Base-by-base conservation (phyloP, 2,329 filamentous ascomycete species). In the Cryphonectria nitschkei region DNA sequence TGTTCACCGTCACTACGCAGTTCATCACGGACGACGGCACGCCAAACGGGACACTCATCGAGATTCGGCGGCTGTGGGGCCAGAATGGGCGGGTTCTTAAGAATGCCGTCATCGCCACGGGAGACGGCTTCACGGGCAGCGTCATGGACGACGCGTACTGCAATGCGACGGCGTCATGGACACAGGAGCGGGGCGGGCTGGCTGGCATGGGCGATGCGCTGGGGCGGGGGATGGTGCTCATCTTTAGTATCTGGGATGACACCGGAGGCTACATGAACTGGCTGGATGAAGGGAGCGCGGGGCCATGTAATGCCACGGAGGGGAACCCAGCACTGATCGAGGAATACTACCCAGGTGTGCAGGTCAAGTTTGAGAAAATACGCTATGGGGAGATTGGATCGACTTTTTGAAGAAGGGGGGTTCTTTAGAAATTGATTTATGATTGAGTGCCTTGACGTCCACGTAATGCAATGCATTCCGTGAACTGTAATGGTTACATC, bases 171-270 rank as follows among this genome's bases (percentile, higher is more conserved):
- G 72, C 75, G 56, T 67, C 73, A 32, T 70, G 76, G 71, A 78
- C 78, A 62, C 75, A 77, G 64, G 72, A 73, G 37, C 74, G 82
- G 2, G 84, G 82, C 66, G 81, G 79, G 5, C 78, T 82, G 75
- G 79, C 80, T 50, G 80, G 77, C 9, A 83, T 84, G 79, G 83
- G 83, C 0, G 76, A 82, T 32, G 80, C 85, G 0, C 76, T 87
- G 69, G 78, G 75, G 32, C 80, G 84, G 19, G 85, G 84, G 63
- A 87, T 87, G 86, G 86, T 87, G 1, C 79, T 88, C 37, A 81
- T 83, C 16, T 82, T 89, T 74, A 83, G 82, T 76, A 82, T 89
- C 73, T 89, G 87, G 87, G 86, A 86, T 79, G 86, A 88, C 72
- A 80, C 82, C 16, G 76, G 81, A 16, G 82, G 82, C 60, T 85